Conservation (phyloP, 257 asterid genomes). For the Coffea canephora region DNA sequence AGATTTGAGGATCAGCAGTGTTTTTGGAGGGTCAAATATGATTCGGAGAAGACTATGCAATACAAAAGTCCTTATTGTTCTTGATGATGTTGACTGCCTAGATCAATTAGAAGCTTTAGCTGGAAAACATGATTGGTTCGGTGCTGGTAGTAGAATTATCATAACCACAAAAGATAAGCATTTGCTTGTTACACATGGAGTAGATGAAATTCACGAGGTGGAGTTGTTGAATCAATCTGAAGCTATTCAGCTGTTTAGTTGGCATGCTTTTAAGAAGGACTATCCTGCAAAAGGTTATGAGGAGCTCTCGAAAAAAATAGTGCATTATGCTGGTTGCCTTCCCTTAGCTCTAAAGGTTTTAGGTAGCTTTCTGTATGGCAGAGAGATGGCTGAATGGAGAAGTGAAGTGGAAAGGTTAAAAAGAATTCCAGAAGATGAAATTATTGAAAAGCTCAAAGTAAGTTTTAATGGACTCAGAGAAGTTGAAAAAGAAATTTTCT, state of each 20-base stretch:
- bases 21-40: not conserved
- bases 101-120: constrained; percentile 5
- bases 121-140: constrained; percentile 6
- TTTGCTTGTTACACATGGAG: not conserved
- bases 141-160: constrained; percentile 15
- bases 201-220: not conserved
- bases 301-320: too few relatives aligned
- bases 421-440: not conserved
- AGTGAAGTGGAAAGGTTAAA: not conserved
- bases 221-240: not conserved
- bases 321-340: too few relatives aligned
- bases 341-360: not conserved
- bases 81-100: not conserved
- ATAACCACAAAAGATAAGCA: constrained; percentile 11
- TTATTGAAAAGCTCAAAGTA: not conserved
- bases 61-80: constrained; percentile 1
- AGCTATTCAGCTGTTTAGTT: not conserved
- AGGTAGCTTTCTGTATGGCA: not conserved
- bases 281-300: too few relatives aligned
- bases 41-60: not conserved
- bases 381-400: not conserved
- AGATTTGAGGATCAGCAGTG: not conserved
- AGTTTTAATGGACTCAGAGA: not conserved
- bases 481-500: constrained; percentile 8
- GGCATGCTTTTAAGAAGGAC: not conserved